Percentiles rank a stretch among this genome's conserved stretches.
phyloP scores from a whole-genome alignment of 768 basidiomycete genomes.

The Hirschioporus abietinus region DNA sequence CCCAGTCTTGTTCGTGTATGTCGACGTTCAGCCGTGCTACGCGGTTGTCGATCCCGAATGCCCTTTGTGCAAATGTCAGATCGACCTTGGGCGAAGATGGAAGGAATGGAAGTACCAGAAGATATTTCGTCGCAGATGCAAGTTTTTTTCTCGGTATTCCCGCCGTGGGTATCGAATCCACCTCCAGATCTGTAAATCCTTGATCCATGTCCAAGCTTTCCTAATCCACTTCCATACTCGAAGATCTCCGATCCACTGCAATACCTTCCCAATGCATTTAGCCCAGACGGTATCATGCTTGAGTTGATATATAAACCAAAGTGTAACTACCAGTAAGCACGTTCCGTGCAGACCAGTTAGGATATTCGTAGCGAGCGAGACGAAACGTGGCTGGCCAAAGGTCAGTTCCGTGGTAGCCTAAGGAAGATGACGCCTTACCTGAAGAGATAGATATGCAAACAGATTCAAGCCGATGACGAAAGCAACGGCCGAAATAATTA shows the following conservation, averaged over 20 bases:
- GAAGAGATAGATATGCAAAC: background rate
- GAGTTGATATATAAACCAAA: background rate
- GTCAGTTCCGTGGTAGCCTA: background rate
- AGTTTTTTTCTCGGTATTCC: background rate
- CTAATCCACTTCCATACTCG: background rate
- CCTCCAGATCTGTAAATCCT: background rate
- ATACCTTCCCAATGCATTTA: background rate
- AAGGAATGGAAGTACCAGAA: background rate
- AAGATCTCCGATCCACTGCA: background rate
- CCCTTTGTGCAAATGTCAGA: background rate
- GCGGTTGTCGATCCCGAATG: background rate
- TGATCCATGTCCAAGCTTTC: background rate
- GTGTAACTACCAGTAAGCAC: background rate
- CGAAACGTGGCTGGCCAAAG: background rate
- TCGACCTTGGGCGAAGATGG: background rate
- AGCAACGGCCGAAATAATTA: background rate
- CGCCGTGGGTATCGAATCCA: background rate
- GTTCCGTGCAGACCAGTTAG: background rate
- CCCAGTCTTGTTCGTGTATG: background rate
- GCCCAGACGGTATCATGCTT: background rate
- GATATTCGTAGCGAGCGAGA: background rate
- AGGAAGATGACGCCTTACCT: background rate
- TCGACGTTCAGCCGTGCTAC: background rate
- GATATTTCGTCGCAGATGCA: background rate
- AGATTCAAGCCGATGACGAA: background rate